phyloP scores from a whole-genome alignment of 2,329 filamentous ascomycete species.

The Biscogniauxia sp. region DNA sequence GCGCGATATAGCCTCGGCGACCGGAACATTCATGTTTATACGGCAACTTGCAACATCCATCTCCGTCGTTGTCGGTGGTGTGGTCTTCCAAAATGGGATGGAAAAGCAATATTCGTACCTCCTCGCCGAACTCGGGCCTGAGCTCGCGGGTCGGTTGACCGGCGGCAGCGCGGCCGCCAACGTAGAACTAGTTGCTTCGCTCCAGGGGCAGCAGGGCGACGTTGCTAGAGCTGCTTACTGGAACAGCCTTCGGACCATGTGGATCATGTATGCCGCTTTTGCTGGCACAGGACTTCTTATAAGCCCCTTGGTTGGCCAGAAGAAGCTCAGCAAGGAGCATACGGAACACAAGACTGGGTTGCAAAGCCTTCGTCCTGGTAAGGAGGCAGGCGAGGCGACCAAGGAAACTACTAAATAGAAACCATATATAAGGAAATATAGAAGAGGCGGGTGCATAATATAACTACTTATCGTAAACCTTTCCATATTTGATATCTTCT shows the following conservation, averaged over 20 bases:
- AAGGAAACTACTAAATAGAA: background rate
- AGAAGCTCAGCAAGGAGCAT: slow-evolving; percentile 53
- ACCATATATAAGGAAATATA: background rate
- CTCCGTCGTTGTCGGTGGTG: slow-evolving; percentile 71
- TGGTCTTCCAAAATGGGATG: slow-evolving; percentile 77
- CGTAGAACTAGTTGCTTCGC: slow-evolving; percentile 45
- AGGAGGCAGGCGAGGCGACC: slow-evolving; percentile 1
- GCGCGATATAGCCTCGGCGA: slow-evolving; percentile 66
- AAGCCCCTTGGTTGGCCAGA: slow-evolving; percentile 47
- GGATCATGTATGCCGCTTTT: slow-evolving; percentile 53
- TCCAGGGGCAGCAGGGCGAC: slow-evolving; percentile 40
- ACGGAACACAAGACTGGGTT: slow-evolving; percentile 59
- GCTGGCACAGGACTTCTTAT: slow-evolving; percentile 46
- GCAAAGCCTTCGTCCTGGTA: slow-evolving; percentile 32
- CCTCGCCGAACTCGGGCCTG: slow-evolving; percentile 46
- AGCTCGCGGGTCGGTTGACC: slow-evolving; percentile 45
- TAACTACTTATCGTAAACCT: background rate
- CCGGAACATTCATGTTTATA: slow-evolving; percentile 64
- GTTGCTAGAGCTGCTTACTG: slow-evolving; percentile 43
- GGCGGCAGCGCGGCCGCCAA: slow-evolving; percentile 51
- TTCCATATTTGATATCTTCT: background rate
- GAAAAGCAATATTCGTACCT: slow-evolving; percentile 50
- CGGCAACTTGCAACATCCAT: slow-evolving; percentile 67
- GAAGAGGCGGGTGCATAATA: background rate
- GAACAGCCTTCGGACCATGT: slow-evolving; percentile 53